phyloP scores from a whole-genome alignment of 148 eudicot species.

The Talinum fruticosum region DNA sequence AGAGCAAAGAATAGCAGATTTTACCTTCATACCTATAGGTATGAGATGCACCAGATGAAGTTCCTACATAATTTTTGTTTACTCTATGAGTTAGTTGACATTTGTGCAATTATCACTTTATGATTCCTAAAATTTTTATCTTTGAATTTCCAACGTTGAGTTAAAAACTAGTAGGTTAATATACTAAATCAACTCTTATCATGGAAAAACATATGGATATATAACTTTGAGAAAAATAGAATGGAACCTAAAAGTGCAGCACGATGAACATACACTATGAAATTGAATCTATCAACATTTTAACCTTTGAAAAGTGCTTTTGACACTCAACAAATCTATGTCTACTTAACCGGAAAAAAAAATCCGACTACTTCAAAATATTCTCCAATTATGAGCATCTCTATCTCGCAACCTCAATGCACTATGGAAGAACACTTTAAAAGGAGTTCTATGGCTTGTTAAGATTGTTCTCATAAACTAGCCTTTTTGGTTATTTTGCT shows the following conservation, averaged over 20 bases:
- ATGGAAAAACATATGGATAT: not conserved
- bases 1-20: conserved; percentile 85
- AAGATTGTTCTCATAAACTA: too few relatives aligned
- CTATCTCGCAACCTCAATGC: not conserved
- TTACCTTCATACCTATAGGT: conserved; percentile 85
- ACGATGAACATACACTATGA: too few relatives aligned
- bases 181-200: not conserved
- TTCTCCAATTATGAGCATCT: too few relatives aligned
- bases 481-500: too few relatives aligned
- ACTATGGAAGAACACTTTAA: not conserved
- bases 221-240: not conserved
- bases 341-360: too few relatives aligned
- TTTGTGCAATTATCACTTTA: not conserved
- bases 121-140: not conserved
- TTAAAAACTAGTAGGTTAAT: too few relatives aligned
- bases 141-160: not conserved
- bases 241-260: not conserved
- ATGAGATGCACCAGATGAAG: conserved; percentile 25
- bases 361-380: too few relatives aligned
- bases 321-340: too few relatives aligned
- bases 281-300: not conserved
- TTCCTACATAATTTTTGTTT: not conserved
- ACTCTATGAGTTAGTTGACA: not conserved
- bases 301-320: not conserved
- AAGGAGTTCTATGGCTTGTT: too few relatives aligned